A percentile compares a stretch with the other conserved stretches of the same genome.
Evolutionary conservation across 495 filamentous ascomycete genomes (phyloP).

Genomic region (Oidiodendron maius): DNA sequence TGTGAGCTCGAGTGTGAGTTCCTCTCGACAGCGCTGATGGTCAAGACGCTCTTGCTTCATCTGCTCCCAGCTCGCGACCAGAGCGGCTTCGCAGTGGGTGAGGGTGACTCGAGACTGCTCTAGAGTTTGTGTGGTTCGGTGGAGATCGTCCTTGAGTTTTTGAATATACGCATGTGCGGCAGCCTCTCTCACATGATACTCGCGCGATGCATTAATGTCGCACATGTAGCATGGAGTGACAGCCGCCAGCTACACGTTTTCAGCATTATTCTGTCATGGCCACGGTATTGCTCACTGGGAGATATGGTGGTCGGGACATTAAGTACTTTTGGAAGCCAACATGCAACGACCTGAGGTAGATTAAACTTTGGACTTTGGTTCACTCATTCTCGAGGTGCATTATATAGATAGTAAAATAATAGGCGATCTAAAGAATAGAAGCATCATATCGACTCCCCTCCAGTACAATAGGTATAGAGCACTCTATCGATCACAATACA

Average conservation of each 20-base stretch:
- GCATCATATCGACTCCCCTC: neutral
- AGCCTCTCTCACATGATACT: slow-evolving; percentile 5
- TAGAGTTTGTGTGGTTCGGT: neutral
- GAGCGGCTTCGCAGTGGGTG: slow-evolving; percentile 5
- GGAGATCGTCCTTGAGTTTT: slow-evolving; percentile 6
- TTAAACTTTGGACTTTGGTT: neutral
- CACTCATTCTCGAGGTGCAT: neutral
- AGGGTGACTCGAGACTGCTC: neutral
- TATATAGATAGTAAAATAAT: neutral
- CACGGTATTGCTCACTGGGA: neutral
- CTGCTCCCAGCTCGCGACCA: slow-evolving; percentile 5
- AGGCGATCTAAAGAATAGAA: neutral
- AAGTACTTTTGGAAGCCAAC: neutral
- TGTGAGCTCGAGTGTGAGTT: slow-evolving; percentile 4
- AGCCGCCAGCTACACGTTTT: neutral
- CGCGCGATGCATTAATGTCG: slow-evolving; percentile 2
- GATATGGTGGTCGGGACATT: neutral
- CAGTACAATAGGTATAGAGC: neutral
- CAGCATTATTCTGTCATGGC: neutral
- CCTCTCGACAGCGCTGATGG: slow-evolving; percentile 6
- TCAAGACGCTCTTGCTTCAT: slow-evolving; percentile 6
- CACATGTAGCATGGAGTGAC: neutral
- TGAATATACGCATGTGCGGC: slow-evolving; percentile 6
- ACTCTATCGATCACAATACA: no score
- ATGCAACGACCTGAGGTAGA: neutral